Conservation (phyloP, 768 basidiomycete species). For the Phaffia australis region DNA sequence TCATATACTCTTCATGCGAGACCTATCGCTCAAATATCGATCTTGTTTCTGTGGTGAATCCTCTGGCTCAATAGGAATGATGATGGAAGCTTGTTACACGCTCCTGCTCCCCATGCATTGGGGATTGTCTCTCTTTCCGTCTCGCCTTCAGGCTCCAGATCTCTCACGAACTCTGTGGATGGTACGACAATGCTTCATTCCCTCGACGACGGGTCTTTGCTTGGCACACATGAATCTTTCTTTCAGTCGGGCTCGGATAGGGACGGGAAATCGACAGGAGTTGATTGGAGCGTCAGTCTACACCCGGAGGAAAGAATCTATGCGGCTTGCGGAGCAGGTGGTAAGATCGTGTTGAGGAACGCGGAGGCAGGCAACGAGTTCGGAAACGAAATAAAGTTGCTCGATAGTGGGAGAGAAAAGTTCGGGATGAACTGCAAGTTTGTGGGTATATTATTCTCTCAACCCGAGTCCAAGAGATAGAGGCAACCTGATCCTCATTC, state of each 20-base stretch:
- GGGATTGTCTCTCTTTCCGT: conserved; percentile 73
- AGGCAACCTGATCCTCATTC: conserved; percentile 28
- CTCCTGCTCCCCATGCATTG: conserved; percentile 65
- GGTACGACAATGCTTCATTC: conserved; percentile 71
- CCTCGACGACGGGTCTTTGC: conserved; percentile 38
- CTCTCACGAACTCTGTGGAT: conserved; percentile 71
- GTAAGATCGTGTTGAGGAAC: conserved; percentile 12
- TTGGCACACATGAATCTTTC: conserved; percentile 19
- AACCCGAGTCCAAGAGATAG: conserved; percentile 56
- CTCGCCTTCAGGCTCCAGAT: conserved; percentile 51
- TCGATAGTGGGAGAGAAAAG: conserved; percentile 38
- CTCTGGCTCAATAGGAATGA: conserved; percentile 50
- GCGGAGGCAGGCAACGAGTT: conserved; percentile 12
- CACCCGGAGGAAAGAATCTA: conserved; percentile 19
- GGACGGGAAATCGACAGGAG: conserved; percentile 21
- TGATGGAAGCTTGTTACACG: conserved; percentile 50
- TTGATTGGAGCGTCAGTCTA: conserved; percentile 13
- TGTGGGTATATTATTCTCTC: conserved; percentile 61
- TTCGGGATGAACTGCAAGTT: conserved; percentile 38
- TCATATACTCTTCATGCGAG: conserved; percentile 64
- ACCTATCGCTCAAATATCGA: conserved; percentile 30
- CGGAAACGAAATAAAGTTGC: conserved; percentile 27
- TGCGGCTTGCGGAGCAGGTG: conserved; percentile 20
- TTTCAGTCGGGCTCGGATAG: conserved; percentile 28
- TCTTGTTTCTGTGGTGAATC: conserved; percentile 30